These are phyloP conservation scores for Naganishia cerealis DNA, from an alignment of 1,284 basidiomycete genomes.

Conservation along the genomic window DNA sequence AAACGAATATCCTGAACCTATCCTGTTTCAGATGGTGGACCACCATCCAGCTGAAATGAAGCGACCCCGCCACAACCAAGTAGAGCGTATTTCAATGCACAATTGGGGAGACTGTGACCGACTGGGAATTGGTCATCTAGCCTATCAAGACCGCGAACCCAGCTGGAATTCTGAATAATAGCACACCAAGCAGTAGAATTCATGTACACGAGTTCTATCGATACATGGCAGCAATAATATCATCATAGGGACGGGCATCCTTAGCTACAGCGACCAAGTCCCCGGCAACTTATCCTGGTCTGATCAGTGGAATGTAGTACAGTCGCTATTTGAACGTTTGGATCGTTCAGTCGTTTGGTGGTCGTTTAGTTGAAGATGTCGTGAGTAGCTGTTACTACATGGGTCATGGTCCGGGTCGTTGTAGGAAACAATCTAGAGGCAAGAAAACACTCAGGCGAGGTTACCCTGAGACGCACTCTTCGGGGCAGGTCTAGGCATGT, in stretches of 20 bases:
- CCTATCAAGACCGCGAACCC: background rate
- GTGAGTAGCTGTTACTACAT: background rate
- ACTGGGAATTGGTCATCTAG: no score
- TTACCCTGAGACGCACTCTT: conserved; percentile 24
- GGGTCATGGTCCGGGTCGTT: background rate
- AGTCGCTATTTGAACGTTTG: background rate
- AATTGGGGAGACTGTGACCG: no score
- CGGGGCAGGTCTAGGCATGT: conserved; percentile 23
- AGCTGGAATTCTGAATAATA: background rate
- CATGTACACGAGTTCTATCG: background rate
- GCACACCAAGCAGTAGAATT: background rate
- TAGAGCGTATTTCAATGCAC: no score
- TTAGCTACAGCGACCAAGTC: background rate
- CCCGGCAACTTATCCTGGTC: background rate
- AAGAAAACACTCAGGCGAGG: background rate
- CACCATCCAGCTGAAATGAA: no score
- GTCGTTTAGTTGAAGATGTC: background rate
- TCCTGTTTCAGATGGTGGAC: no score
- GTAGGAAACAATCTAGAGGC: background rate
- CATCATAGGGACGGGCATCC: background rate
- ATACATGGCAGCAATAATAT: background rate
- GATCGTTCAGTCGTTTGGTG: background rate
- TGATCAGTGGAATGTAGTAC: background rate
- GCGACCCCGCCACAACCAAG: no score
- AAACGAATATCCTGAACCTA: no score